phyloP scores from a whole-genome alignment of 2,329 filamentous ascomycete species.

The Eutypa lata region DNA sequence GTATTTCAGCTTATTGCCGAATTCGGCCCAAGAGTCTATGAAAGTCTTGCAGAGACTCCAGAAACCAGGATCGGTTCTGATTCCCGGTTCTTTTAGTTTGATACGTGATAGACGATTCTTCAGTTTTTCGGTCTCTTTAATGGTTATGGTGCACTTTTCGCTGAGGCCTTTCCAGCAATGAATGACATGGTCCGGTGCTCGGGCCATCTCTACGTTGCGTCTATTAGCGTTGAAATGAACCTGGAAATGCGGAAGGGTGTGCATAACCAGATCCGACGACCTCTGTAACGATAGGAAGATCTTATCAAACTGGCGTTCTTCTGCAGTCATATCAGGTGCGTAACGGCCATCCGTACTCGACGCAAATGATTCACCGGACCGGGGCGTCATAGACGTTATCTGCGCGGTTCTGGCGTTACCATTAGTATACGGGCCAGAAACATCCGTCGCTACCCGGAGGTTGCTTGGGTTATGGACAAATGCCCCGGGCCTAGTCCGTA shows the following conservation, averaged over 20 bases:
- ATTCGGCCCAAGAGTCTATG: conserved; percentile 65
- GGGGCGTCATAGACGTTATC: conserved; percentile 64
- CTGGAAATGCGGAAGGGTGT: conserved; percentile 67
- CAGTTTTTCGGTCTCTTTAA: conserved; percentile 71
- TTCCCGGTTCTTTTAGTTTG: conserved; percentile 79
- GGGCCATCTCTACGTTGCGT: conserved; percentile 59
- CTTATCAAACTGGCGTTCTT: conserved; percentile 77
- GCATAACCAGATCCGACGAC: conserved; percentile 70
- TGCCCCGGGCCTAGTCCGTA: conserved; percentile 35
- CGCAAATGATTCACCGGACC: conserved; percentile 77
- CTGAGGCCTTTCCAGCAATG: conserved; percentile 70
- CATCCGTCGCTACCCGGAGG: conserved; percentile 56
- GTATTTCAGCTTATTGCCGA: conserved; percentile 59
- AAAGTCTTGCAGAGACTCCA: conserved; percentile 74
- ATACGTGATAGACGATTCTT: conserved; percentile 72
- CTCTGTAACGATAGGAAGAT: conserved; percentile 75
- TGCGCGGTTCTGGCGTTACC: conserved; percentile 49
- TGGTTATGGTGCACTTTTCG: conserved; percentile 65
- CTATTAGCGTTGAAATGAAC: conserved; percentile 63
- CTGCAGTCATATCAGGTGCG: conserved; percentile 65
- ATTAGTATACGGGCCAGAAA: conserved; percentile 47
- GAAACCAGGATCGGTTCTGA: conserved; percentile 61
- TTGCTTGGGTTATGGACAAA: conserved; percentile 49
- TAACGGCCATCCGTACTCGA: conserved; percentile 49
- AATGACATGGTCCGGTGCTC: conserved; percentile 56